phyloP scores from a whole-genome alignment of 1,284 basidiomycete species.

The Bondarzewia mesenterica region DNA sequence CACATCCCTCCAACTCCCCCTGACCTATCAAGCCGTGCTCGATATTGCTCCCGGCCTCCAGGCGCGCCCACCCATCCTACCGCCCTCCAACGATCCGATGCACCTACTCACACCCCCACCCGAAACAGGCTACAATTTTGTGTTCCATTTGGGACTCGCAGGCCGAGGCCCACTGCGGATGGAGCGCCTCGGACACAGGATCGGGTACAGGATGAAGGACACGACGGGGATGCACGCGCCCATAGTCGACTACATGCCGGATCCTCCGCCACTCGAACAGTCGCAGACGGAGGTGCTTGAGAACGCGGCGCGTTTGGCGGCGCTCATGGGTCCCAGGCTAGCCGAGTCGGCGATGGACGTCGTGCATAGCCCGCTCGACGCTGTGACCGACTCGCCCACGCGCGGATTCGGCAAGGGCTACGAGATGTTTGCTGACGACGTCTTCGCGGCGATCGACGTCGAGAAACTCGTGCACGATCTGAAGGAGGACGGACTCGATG shows the following conservation, averaged over 20 bases:
- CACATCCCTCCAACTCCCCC: conserved; percentile 51
- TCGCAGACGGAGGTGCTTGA: conserved; percentile 30
- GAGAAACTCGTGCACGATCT: conserved; percentile 46
- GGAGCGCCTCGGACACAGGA: conserved; percentile 61
- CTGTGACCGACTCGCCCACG: conserved; percentile 25
- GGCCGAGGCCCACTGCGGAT: conserved; percentile 56
- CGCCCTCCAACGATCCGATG: conserved; percentile 24
- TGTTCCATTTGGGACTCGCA: conserved; percentile 67
- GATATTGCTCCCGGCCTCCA: conserved; percentile 52
- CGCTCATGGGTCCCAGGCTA: not conserved
- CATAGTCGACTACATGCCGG: conserved; percentile 29
- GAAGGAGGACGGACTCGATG: conserved; percentile 50
- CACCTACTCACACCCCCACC: conserved; percentile 35
- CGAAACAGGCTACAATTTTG: conserved; percentile 58
- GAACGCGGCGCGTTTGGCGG: conserved; percentile 13
- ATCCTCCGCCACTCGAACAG: conserved; percentile 20
- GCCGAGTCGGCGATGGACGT: conserved; percentile 12
- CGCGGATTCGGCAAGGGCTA: conserved; percentile 47
- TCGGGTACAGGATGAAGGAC: conserved; percentile 66
- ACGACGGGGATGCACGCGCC: conserved; percentile 51
- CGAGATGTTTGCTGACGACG: conserved; percentile 35
- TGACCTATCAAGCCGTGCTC: conserved; percentile 55
- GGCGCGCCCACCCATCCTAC: conserved; percentile 51
- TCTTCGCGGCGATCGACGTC: conserved; percentile 40
- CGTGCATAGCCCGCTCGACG: conserved; percentile 16